Evolutionary conservation across 768 basidiomycete species (phyloP).

Genomic region (Lactifluus pinguis): DNA sequence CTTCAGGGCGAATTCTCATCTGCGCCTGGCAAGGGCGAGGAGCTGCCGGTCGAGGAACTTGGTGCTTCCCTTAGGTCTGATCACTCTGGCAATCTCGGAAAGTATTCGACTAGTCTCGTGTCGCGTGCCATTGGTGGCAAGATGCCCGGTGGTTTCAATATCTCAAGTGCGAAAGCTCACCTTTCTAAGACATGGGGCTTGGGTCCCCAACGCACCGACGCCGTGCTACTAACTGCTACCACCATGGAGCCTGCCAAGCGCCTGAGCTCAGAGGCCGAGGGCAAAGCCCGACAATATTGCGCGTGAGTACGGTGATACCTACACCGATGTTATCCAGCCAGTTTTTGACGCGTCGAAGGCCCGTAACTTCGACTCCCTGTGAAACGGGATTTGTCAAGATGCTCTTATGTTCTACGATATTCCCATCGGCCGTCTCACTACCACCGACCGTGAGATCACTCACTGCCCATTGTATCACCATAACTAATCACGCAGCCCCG

Average conservation of each 20-base stretch:
- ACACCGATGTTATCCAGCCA: conserved; percentile 93
- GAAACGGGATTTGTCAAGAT: conserved; percentile 96
- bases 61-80: conserved; percentile 71
- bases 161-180: too few species aligned
- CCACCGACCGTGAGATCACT: conserved; percentile 74
- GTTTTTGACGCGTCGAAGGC: conserved; percentile 93
- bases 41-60: conserved; percentile 91
- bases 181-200: conserved; percentile 60
- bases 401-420: conserved; percentile 98
- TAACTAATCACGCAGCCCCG: conserved; percentile 94
- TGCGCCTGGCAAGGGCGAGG: conserved; percentile 97
- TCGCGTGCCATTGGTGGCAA: conserved; percentile 90
- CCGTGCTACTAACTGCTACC: conserved; percentile 25
- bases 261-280: conserved; percentile 43
- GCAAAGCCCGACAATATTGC: too few species aligned
- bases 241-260: conserved; percentile 94
- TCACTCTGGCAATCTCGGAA: too few species aligned
- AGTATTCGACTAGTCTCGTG: conserved; percentile 45
- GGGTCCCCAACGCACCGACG: conserved; percentile 84
- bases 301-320: conserved; percentile 24
- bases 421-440: conserved; percentile 56
- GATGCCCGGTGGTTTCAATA: conserved; percentile 96
- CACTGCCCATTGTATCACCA: conserved; percentile 81
- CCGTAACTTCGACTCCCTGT: conserved; percentile 39
- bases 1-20: conserved; percentile 90